These are phyloP conservation scores for Trypanosomatidae sp. DNA, from an alignment of 208 protist species.

Conservation along the genomic window DNA sequence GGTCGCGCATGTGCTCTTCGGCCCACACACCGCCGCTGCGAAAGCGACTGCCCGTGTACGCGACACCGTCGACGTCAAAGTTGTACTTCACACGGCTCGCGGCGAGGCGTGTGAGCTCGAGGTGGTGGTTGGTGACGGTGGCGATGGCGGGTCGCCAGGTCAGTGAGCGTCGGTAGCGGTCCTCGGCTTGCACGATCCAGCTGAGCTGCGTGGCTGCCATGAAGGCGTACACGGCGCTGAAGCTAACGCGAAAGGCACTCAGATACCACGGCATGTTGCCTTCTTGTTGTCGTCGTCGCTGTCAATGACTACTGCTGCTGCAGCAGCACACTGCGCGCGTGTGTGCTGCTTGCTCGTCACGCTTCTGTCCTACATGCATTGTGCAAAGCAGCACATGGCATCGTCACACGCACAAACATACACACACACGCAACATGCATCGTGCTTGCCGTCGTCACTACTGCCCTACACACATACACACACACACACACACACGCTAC, in stretches of 20 bases:
- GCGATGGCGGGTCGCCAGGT: conserved; percentile 79
- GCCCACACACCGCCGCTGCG: conserved; percentile 76
- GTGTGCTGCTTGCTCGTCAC: neutral
- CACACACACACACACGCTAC: neutral
- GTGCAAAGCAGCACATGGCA: neutral
- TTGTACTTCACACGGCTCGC: conserved; percentile 77
- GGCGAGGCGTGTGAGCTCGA: conserved; percentile 71
- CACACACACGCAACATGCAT: neutral
- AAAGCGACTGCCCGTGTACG: conserved; percentile 73
- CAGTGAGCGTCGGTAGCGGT: conserved; percentile 61
- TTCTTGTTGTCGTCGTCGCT: neutral
- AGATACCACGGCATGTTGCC: conserved; percentile 81
- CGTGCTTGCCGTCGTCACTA: neutral
- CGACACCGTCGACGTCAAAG: conserved; percentile 54
- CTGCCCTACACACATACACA: neutral
- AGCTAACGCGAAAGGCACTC: conserved; percentile 55
- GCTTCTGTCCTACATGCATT: neutral
- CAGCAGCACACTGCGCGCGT: conserved; percentile 2
- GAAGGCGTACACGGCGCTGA: conserved; percentile 60
- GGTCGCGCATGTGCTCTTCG: conserved; percentile 73
- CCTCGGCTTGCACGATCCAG: conserved; percentile 71
- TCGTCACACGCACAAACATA: neutral
- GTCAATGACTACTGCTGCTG: neutral
- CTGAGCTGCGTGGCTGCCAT: conserved; percentile 45
- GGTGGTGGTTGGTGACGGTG: conserved; percentile 83